Evolutionary conservation across 768 basidiomycete species (phyloP).

Genomic region (Cubamyces sp.): DNA sequence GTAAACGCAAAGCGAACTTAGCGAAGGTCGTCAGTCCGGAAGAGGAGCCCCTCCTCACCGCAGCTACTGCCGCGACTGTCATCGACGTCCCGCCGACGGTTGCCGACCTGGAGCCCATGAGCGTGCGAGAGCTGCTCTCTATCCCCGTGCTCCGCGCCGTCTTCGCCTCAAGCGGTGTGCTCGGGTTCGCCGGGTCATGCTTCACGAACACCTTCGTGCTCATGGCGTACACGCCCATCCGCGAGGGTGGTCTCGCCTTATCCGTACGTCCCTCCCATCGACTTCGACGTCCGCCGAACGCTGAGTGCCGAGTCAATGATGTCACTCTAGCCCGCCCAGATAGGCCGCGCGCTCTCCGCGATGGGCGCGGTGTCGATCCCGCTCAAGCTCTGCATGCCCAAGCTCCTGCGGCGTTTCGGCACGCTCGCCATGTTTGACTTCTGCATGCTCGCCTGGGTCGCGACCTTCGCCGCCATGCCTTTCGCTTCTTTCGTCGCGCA

Average conservation of each 20-base stretch:
- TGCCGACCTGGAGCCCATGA: conserved; percentile 25
- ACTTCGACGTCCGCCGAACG: background rate
- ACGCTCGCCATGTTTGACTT: conserved; percentile 52
- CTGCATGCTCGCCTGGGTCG: conserved; percentile 58
- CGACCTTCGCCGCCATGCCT: conserved; percentile 53
- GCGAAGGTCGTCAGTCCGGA: conserved; percentile 5
- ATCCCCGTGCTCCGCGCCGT: conserved; percentile 59
- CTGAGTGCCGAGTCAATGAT: background rate
- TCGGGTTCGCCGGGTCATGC: conserved; percentile 55
- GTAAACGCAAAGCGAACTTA: conserved; percentile 20
- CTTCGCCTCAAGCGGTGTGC: conserved; percentile 52
- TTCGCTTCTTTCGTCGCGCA: conserved; percentile 53
- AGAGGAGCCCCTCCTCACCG: conserved; percentile 9
- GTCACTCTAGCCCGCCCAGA: conserved; percentile 50
- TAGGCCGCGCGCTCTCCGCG: conserved; percentile 59
- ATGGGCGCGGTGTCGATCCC: conserved; percentile 54
- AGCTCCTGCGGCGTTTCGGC: conserved; percentile 53
- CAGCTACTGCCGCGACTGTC: background rate
- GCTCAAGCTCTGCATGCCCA: conserved; percentile 59
- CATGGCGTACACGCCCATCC: conserved; percentile 65
- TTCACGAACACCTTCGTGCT: conserved; percentile 72
- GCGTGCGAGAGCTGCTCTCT: conserved; percentile 42
- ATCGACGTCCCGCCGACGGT: conserved; percentile 10
- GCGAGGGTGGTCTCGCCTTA: conserved; percentile 59
- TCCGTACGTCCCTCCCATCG: conserved; percentile 45